Evolutionary conservation across 2,329 filamentous ascomycete genomes (phyloP).

Genomic region (Colletotrichum abscissum): DNA sequence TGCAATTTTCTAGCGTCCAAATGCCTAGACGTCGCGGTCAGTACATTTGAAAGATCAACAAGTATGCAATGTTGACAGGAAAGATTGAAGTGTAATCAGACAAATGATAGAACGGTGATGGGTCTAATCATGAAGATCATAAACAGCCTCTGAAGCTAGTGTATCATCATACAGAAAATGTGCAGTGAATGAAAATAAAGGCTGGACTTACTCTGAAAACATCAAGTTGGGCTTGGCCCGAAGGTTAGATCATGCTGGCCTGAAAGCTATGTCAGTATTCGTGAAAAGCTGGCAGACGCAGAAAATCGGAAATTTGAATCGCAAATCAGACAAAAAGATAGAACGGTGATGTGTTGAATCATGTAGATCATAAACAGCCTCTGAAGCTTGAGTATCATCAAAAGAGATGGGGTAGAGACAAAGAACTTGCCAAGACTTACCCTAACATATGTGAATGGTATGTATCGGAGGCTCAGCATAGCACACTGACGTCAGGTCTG

Average conservation of each 20-base stretch:
- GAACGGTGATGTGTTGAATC: conserved; percentile 51
- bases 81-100: conserved; percentile 21
- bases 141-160: conserved; percentile 58
- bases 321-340: conserved; percentile 39
- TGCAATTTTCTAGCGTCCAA: background rate
- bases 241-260: background rate
- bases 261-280: background rate
- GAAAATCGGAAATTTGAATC: too few species aligned
- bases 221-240: background rate
- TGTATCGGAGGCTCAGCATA: background rate
- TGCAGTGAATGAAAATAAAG: background rate
- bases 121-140: conserved; percentile 55
- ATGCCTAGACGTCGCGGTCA: background rate
- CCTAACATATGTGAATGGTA: background rate
- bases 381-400: conserved; percentile 54
- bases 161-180: conserved; percentile 51
- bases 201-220: background rate
- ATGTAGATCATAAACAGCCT: conserved; percentile 60
- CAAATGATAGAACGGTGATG: conserved; percentile 45
- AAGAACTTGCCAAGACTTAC: background rate
- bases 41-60: background rate
- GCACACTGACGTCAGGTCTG: background rate
- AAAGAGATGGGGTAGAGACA: conserved; percentile 11
- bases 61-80: background rate
- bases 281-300: conserved; percentile 9